Evolutionary conservation across 257 asterid species (phyloP), one percentile per base, ranked within the genome.

Genomic region (Nicotiana undulata): DNA sequence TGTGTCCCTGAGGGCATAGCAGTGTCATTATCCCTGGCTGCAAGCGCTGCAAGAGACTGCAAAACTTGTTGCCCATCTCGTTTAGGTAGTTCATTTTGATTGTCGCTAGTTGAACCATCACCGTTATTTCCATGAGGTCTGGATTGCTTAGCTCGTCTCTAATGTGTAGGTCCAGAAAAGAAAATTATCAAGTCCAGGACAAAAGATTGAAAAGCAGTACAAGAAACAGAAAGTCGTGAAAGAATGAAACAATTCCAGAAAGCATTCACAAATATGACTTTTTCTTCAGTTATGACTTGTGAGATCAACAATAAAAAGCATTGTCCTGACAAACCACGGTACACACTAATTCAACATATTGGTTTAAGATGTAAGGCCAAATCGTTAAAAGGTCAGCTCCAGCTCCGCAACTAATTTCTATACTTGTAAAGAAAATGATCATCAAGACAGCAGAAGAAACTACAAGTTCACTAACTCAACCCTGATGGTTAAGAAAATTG

Each of bases 41-140:
- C 80, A 63, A 83, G 83, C 44, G 96, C 87, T 77, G 96, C 93
- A 68, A 92, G 90, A 63, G 99, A 90, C 55, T 92, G 97, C 90
- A 93, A 84, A 76, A 93, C 90, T 37, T 90, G 91, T 79, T 90
- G 98, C 40, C 92, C 96, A 64, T 82, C 89, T 77, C 84, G 86
- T 81, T 77, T 76, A 29, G 92, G 65, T 80, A 88, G 90, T 80
- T 83, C 84, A 55, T 79, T 79, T 85, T 86, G 90, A 84, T 77
- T 82, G 76, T 86, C 52, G 70, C 80, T 79, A 87, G 83, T 83
- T 63, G 91, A 89, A 81, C 87, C 86, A 52, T 81, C 92, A n/a
- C 63, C 63, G 29, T 67, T 84, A 82, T 84, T 88, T 74, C 88
- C 37, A 79, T 80, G 88, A 18, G 85, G 72, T 78, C 70, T 87